phyloP scores from a whole-genome alignment of 139 green algal genomes.

The Pleodorina starrii region DNA sequence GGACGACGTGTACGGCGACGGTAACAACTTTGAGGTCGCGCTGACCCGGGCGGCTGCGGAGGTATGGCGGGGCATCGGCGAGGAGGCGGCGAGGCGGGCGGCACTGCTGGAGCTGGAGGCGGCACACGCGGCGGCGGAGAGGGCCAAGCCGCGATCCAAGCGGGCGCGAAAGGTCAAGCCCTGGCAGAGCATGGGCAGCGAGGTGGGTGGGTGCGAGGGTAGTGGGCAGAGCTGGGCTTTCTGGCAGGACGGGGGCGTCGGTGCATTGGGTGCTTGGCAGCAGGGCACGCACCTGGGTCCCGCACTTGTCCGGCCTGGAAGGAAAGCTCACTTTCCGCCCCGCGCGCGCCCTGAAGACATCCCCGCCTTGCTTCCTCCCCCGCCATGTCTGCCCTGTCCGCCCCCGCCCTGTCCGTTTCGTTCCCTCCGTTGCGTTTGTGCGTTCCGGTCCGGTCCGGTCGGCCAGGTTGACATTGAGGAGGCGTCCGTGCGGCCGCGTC shows the following conservation, averaged over 20 bases:
- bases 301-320: too few species aligned
- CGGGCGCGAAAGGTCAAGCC: slow-evolving; percentile 55
- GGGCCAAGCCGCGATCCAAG: slow-evolving; percentile 57
- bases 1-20: slow-evolving; percentile 87
- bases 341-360: too few species aligned
- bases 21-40: slow-evolving; percentile 86
- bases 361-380: too few species aligned
- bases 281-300: too few species aligned
- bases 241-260: too few species aligned
- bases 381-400: too few species aligned
- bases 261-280: too few species aligned
- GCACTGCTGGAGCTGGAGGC: slow-evolving; percentile 54
- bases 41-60: slow-evolving; percentile 31
- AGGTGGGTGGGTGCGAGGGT: slow-evolving; percentile 45
- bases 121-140: slow-evolving; percentile 50
- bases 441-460: too few species aligned
- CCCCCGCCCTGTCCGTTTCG: too few species aligned
- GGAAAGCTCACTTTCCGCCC: too few species aligned
- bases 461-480: slow-evolving; percentile 77
- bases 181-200: slow-evolving; percentile 58
- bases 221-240: neutral
- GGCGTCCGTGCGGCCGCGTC: slow-evolving; percentile 39
- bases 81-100: slow-evolving; percentile 45
- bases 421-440: too few species aligned
- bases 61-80: slow-evolving; percentile 45